phyloP scores from a whole-genome alignment of 1,139 yeast genomes.

The Yamadazyma friedrichii region DNA sequence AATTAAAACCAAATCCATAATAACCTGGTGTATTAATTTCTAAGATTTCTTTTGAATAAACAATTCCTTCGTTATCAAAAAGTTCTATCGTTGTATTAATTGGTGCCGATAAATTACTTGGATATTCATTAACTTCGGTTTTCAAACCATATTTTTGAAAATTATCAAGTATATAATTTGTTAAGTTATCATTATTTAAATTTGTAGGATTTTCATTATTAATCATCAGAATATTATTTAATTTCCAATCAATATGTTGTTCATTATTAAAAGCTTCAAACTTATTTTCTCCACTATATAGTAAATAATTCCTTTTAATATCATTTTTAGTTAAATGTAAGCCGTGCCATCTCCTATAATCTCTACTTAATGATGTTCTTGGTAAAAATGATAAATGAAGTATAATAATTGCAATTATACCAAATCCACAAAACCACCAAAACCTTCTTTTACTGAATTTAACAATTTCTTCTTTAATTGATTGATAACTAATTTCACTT shows the following conservation, averaged over 20 bases:
- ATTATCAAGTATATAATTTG: conserved; percentile 23
- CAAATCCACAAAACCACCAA: conserved; percentile 53
- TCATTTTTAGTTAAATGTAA: conserved; percentile 63
- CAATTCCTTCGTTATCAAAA: conserved; percentile 21
- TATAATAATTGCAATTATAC: conserved; percentile 50
- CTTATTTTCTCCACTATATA: conserved; percentile 24
- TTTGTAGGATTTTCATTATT: conserved; percentile 20
- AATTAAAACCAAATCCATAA: conserved; percentile 30
- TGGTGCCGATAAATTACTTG: conserved; percentile 24
- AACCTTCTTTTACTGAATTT: conserved; percentile 39
- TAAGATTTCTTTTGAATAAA: conserved; percentile 25
- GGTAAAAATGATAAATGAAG: conserved; percentile 79
- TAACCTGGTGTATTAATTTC: conserved; percentile 41
- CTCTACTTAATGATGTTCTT: conserved; percentile 81
- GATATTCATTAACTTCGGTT: conserved; percentile 21
- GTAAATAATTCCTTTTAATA: conserved; percentile 45
- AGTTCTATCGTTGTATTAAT: conserved; percentile 23
- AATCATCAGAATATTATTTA: conserved; percentile 22
- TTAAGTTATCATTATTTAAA: conserved; percentile 26
- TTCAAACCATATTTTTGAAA: conserved; percentile 31
- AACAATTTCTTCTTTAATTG: conserved; percentile 17
- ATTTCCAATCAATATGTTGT: conserved; percentile 27
- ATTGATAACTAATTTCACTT: conserved; percentile 8
- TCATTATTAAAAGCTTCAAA: conserved; percentile 27
- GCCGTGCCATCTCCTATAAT: conserved; percentile 73